Percentiles rank a stretch among this genome's conserved stretches.
These are phyloP conservation scores for Pseudogymnoascus sp. DNA, from an alignment of 2,329 filamentous ascomycete genomes.

Conservation along the genomic window DNA sequence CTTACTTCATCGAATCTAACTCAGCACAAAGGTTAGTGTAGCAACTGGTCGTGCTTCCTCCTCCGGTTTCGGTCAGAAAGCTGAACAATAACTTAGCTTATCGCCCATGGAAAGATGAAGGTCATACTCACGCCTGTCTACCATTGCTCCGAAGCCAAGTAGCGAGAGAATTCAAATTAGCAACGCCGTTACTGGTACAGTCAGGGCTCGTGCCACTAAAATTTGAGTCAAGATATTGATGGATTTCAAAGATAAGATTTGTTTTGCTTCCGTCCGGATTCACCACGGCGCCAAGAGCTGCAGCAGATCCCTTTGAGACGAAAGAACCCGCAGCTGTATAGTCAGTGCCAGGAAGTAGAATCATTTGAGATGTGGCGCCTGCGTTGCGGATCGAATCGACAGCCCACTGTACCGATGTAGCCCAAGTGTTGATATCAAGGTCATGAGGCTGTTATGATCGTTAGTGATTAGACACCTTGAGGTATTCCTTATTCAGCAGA, in stretches of 20 bases:
- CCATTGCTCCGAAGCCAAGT: constrained; percentile 39
- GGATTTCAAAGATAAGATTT: constrained; percentile 48
- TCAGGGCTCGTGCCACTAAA: constrained; percentile 44
- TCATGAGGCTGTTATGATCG: constrained; percentile 10
- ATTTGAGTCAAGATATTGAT: constrained; percentile 53
- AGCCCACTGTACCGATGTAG: constrained; percentile 48
- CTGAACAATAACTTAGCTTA: constrained; percentile 6
- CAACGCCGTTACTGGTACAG: constrained; percentile 46
- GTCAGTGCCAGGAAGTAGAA: constrained; percentile 55
- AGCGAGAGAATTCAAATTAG: constrained; percentile 37
- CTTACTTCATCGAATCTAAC: neutral
- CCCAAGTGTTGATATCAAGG: constrained; percentile 43
- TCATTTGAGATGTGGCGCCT: constrained; percentile 53
- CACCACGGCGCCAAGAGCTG: constrained; percentile 42
- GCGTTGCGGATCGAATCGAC: constrained; percentile 56
- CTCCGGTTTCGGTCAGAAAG: constrained; percentile 40
- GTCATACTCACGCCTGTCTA: constrained; percentile 34
- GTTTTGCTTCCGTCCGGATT: constrained; percentile 50
- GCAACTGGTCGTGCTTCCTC: constrained; percentile 13
- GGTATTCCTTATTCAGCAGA: constrained; percentile 38
- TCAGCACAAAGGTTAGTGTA: neutral
- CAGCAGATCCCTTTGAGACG: constrained; percentile 41
- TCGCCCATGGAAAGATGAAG: neutral
- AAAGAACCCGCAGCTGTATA: constrained; percentile 45
- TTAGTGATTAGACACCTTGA: neutral